Base-by-base conservation (phyloP, 106 monocot genomes). In the Hemerocallis citrina region DNA sequence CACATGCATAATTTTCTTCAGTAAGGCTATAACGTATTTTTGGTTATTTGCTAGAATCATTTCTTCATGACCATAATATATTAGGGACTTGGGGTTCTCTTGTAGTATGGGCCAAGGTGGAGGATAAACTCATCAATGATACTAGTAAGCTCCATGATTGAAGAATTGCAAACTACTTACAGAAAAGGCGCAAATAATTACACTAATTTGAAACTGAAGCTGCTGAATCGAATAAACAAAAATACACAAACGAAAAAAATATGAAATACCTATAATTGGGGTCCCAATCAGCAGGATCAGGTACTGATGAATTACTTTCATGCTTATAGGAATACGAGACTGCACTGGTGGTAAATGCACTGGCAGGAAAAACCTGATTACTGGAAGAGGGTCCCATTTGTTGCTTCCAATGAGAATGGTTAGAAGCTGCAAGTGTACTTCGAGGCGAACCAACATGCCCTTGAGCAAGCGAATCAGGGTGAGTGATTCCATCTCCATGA, bases 211-310 rank as follows among this genome's bases (percentile, higher is more conserved):
- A 4, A 50, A 4, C 17, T 0, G 3, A 45, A 45, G 10, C 28
- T 50, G 8, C 50, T 12, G 11, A 4, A 25, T 3, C 6, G 0
- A 54, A 16, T 54, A 31, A n/a, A 1, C 31, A 54, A 32, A n/a
- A n/a, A n/a, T n/a, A n/a, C 16, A 54, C 5, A 52, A 32, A 54
- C 3, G 16, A 10, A 17, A 31, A 15, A 2, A 20, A 6, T 16
- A 31, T 59, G 25, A 40, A 21, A 43, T 75, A 98, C 98, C 98
- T 98, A 56, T 92, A 98, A 50, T 84, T 70, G 35, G 98, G 98
- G 64, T 92, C 92, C 98, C 98, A 98, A 73, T 92, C 92, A 45
- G 81, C 92, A 52, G 98, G 92, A 72, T 92, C 65, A 35, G 71
- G 91, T 19, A 73, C 13, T 42, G 70, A 76, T 34, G 79, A 88